A percentile compares a stretch with the other conserved stretches of the same genome.
Evolutionary conservation across 371 early-diverging fungal genomes (phyloP).

Genomic region (Mortierella sp.): DNA sequence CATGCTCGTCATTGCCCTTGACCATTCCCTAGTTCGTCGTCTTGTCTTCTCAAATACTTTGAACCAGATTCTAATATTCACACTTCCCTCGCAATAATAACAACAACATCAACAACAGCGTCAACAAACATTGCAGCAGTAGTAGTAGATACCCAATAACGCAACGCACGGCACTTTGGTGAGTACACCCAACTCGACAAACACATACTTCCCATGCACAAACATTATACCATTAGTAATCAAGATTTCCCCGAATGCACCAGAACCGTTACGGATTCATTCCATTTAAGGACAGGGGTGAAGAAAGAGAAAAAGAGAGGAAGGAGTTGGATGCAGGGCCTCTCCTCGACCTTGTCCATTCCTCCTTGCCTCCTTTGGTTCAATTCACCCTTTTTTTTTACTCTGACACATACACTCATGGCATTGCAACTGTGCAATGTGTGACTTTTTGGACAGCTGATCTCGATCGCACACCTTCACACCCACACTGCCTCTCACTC

Average conservation of each 20-base stretch:
- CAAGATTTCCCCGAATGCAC: neutral
- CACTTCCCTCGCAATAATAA: neutral
- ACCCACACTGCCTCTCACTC: too few relatives aligned
- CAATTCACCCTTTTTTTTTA: neutral
- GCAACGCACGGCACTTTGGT: neutral
- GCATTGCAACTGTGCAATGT: neutral
- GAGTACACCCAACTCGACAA: neutral
- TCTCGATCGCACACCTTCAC: too few relatives aligned
- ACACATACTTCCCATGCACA: neutral
- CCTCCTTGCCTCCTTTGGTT: neutral
- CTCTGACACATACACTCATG: neutral
- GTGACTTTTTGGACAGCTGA: neutral
- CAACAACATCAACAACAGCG: neutral
- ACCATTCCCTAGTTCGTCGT: neutral
- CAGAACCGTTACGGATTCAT: neutral
- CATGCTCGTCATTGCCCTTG: neutral
- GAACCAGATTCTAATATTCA: neutral
- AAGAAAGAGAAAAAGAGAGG: neutral
- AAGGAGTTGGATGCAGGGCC: neutral
- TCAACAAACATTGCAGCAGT: neutral
- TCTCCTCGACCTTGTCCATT: neutral
- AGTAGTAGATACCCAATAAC: neutral
- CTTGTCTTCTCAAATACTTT: neutral
- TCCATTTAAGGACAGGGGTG: neutral
- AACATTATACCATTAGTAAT: neutral